Conservation (phyloP, 805 yeast species). For the Candida yuanshanica region DNA sequence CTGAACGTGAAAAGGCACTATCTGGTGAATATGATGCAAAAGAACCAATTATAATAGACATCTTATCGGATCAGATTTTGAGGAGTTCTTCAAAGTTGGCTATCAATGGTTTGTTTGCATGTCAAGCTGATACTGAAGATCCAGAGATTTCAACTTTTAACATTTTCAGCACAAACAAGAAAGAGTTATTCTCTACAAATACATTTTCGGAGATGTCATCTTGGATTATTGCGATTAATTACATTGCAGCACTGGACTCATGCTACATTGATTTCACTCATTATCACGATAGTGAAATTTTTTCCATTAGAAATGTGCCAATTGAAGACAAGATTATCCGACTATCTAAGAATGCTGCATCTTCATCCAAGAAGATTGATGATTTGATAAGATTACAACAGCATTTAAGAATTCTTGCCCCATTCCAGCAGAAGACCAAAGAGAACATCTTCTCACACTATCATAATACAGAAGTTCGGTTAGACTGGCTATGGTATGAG, state of each 20-base stretch:
- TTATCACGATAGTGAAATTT: slow-evolving; percentile 17
- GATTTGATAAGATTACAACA: slow-evolving; percentile 30
- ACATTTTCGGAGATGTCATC: slow-evolving; percentile 42
- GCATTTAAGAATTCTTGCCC: slow-evolving; percentile 44
- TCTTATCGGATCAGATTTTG: slow-evolving; percentile 16
- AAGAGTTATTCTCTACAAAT: slow-evolving; percentile 36
- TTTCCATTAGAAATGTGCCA: slow-evolving; percentile 21
- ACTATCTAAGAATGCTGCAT: slow-evolving; percentile 29
- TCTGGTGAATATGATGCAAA: slow-evolving; percentile 17
- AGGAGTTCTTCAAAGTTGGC: slow-evolving; percentile 29
- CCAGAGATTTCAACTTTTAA: slow-evolving; percentile 24
- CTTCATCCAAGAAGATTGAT: slow-evolving; percentile 31
- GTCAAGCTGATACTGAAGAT: slow-evolving; percentile 16
- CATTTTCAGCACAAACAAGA: slow-evolving; percentile 36
- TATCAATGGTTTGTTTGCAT: slow-evolving; percentile 37
- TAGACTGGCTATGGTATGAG: slow-evolving; percentile 56
- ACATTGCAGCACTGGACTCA: slow-evolving; percentile 41
- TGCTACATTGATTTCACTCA: slow-evolving; percentile 24
- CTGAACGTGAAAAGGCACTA: slow-evolving; percentile 24
- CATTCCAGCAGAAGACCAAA: slow-evolving; percentile 47
- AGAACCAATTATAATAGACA: slow-evolving; percentile 29
- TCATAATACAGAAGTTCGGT: slow-evolving; percentile 41
- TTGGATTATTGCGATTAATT: slow-evolving; percentile 57
- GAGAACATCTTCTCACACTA: slow-evolving; percentile 41
- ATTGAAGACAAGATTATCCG: slow-evolving; percentile 30